These are phyloP conservation scores for Backusella mclennaniae DNA, from an alignment of 192 early-diverging fungal genomes.

Conservation along the genomic window DNA sequence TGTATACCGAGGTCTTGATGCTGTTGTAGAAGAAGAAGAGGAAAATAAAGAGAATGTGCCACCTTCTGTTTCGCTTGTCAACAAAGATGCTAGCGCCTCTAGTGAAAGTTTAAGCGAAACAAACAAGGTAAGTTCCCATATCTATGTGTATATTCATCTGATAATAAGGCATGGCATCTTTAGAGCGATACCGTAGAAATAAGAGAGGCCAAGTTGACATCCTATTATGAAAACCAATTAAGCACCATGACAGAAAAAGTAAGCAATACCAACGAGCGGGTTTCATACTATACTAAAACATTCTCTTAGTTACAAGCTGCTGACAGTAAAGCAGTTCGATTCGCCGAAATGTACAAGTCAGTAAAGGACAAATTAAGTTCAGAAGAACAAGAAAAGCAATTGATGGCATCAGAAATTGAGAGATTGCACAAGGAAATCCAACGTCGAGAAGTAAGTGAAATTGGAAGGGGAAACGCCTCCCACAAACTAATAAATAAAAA, in stretches of 20 bases:
- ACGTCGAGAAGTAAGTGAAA: conserved; percentile 1
- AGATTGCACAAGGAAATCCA: conserved; percentile 24
- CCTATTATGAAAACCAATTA: conserved; percentile 22
- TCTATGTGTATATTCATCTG: background rate
- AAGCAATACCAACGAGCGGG: background rate
- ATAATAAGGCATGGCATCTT: background rate
- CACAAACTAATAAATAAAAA: background rate
- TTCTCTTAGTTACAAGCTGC: conserved; percentile 30
- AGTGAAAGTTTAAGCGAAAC: background rate
- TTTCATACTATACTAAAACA: no score
- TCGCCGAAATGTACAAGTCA: conserved; percentile 32
- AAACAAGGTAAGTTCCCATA: background rate
- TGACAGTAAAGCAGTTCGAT: conserved; percentile 40
- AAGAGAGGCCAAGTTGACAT: background rate
- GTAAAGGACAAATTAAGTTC: conserved; percentile 35
- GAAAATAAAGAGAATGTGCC: background rate
- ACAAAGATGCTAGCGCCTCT: background rate
- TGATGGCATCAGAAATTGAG: conserved; percentile 10
- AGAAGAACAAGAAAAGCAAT: conserved; percentile 23
- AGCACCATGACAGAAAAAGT: conserved; percentile 20
- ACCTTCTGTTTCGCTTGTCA: background rate
- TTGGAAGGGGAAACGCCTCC: no score
- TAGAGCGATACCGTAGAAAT: background rate
- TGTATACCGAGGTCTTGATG: conserved; percentile 15
- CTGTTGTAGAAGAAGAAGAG: background rate